These are phyloP conservation scores for Colletotrichum shisoi DNA, from an alignment of 2,329 filamentous ascomycete species.

Conservation along the genomic window DNA sequence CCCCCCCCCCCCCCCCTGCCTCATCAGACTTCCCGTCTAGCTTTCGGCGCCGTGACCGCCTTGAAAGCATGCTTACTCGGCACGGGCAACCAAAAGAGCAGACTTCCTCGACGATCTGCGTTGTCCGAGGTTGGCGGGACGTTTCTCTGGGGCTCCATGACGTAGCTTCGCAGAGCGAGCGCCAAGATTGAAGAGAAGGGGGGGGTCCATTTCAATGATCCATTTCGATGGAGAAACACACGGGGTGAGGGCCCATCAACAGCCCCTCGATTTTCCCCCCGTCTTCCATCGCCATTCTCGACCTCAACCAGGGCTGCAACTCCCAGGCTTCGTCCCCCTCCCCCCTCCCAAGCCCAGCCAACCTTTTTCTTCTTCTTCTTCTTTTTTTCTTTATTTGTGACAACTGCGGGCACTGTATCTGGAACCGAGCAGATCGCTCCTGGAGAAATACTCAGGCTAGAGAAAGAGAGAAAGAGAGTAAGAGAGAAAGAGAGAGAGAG, in stretches of 20 bases:
- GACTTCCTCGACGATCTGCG: background rate
- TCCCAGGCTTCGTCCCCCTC: background rate
- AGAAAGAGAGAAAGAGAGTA: background rate
- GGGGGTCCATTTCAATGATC: background rate
- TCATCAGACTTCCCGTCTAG: conserved; percentile 4
- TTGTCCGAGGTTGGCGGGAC: background rate
- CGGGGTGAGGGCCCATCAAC: background rate
- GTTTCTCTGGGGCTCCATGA: conserved; percentile 16
- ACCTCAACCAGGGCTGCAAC: background rate
- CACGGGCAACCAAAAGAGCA: background rate
- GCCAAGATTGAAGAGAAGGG: background rate
- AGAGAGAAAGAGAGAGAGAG: background rate
- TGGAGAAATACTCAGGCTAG: background rate
- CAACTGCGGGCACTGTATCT: background rate
- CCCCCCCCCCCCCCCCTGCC: background rate
- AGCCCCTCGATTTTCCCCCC: background rate
- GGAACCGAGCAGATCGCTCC: background rate
- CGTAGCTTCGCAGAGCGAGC: background rate
- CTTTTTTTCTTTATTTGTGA: too few relatives aligned
- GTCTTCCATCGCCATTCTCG: background rate
- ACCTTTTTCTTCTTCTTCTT: too few relatives aligned
- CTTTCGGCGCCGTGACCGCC: background rate
- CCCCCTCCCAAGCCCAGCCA: too few relatives aligned
- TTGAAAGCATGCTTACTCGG: background rate
- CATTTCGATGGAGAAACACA: background rate